Evolutionary conservation across 1,139 yeast genomes (phyloP).

Genomic region (Debaryomyces singareniensis): DNA sequence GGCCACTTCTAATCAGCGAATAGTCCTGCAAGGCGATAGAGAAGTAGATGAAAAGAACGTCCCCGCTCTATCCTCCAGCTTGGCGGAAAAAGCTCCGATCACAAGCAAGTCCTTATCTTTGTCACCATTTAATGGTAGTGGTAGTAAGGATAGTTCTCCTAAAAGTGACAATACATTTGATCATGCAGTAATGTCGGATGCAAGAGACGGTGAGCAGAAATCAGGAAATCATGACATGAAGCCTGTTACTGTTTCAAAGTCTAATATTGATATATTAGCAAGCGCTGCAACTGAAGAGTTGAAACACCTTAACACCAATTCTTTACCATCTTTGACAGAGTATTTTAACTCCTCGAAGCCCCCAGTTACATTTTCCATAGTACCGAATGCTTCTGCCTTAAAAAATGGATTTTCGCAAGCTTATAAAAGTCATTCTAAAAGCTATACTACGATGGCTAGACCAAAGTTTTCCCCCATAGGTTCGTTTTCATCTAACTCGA

Average conservation of each 20-base stretch:
- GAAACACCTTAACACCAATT: slow-evolving; percentile 46
- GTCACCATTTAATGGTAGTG: neutral
- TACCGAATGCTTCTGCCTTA: neutral
- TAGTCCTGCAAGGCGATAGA: neutral
- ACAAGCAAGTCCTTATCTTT: neutral
- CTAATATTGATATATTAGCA: slow-evolving; percentile 72
- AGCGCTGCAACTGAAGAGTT: slow-evolving; percentile 80
- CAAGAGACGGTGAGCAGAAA: neutral
- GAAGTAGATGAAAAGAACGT: neutral
- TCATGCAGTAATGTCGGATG: neutral
- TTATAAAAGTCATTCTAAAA: slow-evolving; percentile 6
- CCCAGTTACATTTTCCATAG: neutral
- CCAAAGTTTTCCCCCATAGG: slow-evolving; percentile 9
- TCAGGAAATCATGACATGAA: neutral
- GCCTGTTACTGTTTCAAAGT: slow-evolving; percentile 15
- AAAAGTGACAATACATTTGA: neutral
- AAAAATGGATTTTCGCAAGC: slow-evolving; percentile 1
- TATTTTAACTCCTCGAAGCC: slow-evolving; percentile 30
- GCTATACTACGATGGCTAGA: slow-evolving; percentile 9
- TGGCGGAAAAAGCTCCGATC: neutral
- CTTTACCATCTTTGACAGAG: slow-evolving; percentile 60
- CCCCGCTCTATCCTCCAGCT: neutral
- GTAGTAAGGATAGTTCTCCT: neutral
- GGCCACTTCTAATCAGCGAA: neutral
- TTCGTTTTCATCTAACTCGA: slow-evolving; percentile 42